Percentiles rank a stretch among this genome's conserved stretches.
phyloP scores from a whole-genome alignment of 805 yeast genomes.

The Starmera pachycereana region DNA sequence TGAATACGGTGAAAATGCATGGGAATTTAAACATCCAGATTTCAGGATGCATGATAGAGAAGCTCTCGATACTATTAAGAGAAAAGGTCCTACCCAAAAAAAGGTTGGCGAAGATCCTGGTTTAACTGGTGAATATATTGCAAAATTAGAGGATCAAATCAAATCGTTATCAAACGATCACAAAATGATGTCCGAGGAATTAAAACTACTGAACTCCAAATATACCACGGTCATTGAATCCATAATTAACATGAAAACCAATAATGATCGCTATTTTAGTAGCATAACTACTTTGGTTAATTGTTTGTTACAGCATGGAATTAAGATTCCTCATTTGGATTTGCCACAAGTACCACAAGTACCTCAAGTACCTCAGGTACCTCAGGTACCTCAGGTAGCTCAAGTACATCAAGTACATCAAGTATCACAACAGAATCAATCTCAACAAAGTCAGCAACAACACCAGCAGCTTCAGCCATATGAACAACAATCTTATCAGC shows the following conservation, averaged over 20 bases:
- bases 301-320: slow-evolving; percentile 46
- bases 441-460: slow-evolving; percentile 7
- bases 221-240: slow-evolving; percentile 58
- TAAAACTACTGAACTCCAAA: slow-evolving; percentile 38
- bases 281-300: slow-evolving; percentile 41
- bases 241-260: slow-evolving; percentile 42
- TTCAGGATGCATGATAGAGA: slow-evolving; percentile 67
- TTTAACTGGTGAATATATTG: slow-evolving; percentile 8
- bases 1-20: slow-evolving; percentile 67
- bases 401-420: slow-evolving; percentile 4
- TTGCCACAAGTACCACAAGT: slow-evolving; percentile 27
- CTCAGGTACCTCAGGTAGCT: too few species aligned
- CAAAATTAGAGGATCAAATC: slow-evolving; percentile 12
- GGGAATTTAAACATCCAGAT: slow-evolving; percentile 94
- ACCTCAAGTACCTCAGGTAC: slow-evolving; percentile 3
- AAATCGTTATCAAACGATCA: slow-evolving; percentile 18
- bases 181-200: slow-evolving; percentile 23
- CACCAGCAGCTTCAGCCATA: slow-evolving; percentile 5
- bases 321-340: slow-evolving; percentile 56
- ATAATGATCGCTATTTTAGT: slow-evolving; percentile 45
- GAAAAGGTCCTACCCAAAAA: slow-evolving; percentile 61
- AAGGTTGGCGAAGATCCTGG: slow-evolving; percentile 22
- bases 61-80: slow-evolving; percentile 77
- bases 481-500: slow-evolving; percentile 1
- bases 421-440: slow-evolving; percentile 2